Evolutionary conservation across 2,329 filamentous ascomycete species (phyloP), one percentile per base, ranked within the genome.

Genomic region (Pseudohalonectria lignicola): DNA sequence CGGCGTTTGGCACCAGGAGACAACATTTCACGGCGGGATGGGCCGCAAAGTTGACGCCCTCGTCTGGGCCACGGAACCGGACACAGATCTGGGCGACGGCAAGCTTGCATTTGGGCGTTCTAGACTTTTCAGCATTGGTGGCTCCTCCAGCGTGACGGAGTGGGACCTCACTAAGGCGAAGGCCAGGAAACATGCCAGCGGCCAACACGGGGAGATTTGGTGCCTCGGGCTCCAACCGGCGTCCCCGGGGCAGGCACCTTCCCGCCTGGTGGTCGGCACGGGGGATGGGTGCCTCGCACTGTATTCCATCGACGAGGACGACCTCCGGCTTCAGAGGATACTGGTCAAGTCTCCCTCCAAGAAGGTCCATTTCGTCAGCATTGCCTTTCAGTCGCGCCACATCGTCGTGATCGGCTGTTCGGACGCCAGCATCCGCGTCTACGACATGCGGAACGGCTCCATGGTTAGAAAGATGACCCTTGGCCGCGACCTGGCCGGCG

Each of bases 141-240:
- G 92, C 56, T 94, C 88, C 16, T 86, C 83, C 37, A 83, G 82
- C 18, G 79, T 98, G 34, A 95, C 88, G 0, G 92, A 98, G 60
- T 98, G 92, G 92, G 83, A 96, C 62, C 67, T 98, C 18, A 76
- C 78, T 47, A 82, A 79, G 45, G 86, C 85, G 12, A 70, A 76
- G 40, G 84, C 87, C 10, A 74, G 82, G 61, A 76, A 82, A 42
- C 83, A 93, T 58, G 86, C 86, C 15, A 87, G 84, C 51, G 92
- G 90, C 33, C 93, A 93, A 59, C 86, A 94, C 59, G 88, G 87
- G 47, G 88, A 95, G 53, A 90, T 96, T 44, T 98, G 92, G 92
- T 96, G 90, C 61, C 74, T 98, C 51, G 86, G 85, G 41, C 84
- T 82, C 12, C 90, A 95, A 61, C 92, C 90, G 3, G 66, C 68